These are phyloP conservation scores for Xylariaceae sp. DNA, from an alignment of 2,329 filamentous ascomycete genomes.

Conservation along the genomic window DNA sequence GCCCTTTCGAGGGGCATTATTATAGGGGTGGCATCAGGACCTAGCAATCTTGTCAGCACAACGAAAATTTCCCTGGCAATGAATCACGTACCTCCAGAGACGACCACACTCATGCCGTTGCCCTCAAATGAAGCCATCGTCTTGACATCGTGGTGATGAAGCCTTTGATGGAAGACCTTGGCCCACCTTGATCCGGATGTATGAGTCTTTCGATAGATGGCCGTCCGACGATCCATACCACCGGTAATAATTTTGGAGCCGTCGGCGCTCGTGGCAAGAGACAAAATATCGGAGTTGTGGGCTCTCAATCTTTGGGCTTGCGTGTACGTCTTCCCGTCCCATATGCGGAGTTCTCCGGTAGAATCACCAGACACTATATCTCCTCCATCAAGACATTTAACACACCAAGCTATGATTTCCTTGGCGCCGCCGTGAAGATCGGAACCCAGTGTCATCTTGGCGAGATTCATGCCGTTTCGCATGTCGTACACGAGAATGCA, in stretches of 20 bases:
- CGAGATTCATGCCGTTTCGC: conserved; percentile 68
- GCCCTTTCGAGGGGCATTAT: conserved; percentile 75
- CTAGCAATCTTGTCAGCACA: conserved; percentile 44
- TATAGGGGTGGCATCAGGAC: conserved; percentile 79
- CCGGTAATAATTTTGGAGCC: conserved; percentile 82
- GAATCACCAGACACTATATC: conserved; percentile 95
- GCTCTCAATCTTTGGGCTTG: conserved; percentile 80
- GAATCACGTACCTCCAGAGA: conserved; percentile 72
- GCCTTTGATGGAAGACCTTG: conserved; percentile 79
- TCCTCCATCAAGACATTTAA: conserved; percentile 81
- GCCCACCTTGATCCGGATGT: conserved; percentile 68
- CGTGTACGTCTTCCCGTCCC: conserved; percentile 89
- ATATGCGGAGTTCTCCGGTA: conserved; percentile 87
- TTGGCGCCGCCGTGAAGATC: conserved; percentile 73
- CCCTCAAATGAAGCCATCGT: conserved; percentile 88
- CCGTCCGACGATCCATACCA: conserved; percentile 85
- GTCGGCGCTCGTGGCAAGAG: conserved; percentile 76
- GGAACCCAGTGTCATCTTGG: conserved; percentile 81
- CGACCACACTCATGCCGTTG: conserved; percentile 75
- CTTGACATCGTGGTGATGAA: conserved; percentile 94
- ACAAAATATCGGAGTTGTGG: conserved; percentile 86
- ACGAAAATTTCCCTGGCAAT: neutral
- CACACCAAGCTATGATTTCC: conserved; percentile 87
- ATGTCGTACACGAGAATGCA: conserved; percentile 87
- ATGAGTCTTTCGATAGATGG: conserved; percentile 68